Conservation (phyloP, 148 eudicot genomes). For the Arctostaphylos glauca region DNA sequence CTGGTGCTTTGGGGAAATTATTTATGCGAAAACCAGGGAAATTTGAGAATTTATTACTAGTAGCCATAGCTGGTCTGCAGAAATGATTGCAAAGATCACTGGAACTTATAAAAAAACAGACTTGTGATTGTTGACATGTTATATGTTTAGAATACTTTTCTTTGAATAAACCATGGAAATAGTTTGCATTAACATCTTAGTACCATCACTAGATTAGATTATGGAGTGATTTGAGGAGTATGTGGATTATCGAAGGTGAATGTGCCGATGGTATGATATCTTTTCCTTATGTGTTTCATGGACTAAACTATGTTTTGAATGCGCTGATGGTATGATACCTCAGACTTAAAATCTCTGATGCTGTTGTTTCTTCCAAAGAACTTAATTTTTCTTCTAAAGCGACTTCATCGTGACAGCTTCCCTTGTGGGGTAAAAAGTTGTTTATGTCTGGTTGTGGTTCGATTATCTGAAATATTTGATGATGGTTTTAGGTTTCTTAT, state of each 20-base stretch:
- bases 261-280: background rate
- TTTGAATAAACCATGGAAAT: background rate
- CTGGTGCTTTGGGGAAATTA: background rate
- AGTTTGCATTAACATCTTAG: background rate
- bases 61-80: background rate
- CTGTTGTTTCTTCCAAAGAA: background rate
- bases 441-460: background rate
- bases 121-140: background rate
- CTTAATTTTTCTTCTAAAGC: background rate
- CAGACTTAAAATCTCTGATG: background rate
- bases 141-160: background rate
- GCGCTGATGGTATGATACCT: background rate
- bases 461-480: background rate
- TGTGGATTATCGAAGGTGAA: background rate
- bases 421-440: background rate
- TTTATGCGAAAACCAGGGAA: background rate
- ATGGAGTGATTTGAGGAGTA: background rate
- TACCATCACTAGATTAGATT: background rate
- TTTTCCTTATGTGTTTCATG: background rate
- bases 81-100: background rate
- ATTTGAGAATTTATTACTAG: background rate
- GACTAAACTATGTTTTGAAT: background rate
- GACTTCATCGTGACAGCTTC: background rate
- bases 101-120: background rate
- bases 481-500: background rate